A percentile compares a stretch with the other conserved stretches of the same genome.
Conservation (phyloP, 2,329 filamentous ascomycete species). For the Drechslerella stenobrocha region DNA sequence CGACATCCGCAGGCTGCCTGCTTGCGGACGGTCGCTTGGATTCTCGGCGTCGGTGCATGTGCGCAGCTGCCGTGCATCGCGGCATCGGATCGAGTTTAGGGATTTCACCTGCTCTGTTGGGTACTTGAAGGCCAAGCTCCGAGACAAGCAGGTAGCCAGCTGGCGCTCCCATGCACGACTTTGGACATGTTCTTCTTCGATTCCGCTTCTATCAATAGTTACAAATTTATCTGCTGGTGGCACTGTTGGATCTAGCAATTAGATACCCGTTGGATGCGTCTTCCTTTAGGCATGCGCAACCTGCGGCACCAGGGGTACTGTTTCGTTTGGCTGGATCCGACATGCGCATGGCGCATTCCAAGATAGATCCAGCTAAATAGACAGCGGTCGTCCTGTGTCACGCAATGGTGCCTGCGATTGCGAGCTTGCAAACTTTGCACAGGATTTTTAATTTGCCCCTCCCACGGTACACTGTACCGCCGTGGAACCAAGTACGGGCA, state of each 20-base stretch:
- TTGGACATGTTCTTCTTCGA: too few relatives aligned
- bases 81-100: background rate
- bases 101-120: background rate
- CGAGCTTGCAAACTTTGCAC: conserved; percentile 14
- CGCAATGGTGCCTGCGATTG: conserved; percentile 48
- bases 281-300: too few relatives aligned
- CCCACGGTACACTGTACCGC: background rate
- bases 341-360: background rate
- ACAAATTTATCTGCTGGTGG: too few relatives aligned
- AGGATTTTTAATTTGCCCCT: background rate
- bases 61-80: background rate
- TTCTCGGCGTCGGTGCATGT: background rate
- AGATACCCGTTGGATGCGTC: too few relatives aligned
- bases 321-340: background rate
- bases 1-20: conserved; percentile 39
- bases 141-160: background rate
- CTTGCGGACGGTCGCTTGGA: conserved; percentile 13
- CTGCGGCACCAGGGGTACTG: too few relatives aligned
- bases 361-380: background rate
- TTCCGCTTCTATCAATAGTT: too few relatives aligned
- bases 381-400: conserved; percentile 35
- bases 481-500: too few relatives aligned
- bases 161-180: too few relatives aligned
- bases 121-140: conserved; percentile 1
- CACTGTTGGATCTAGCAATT: too few relatives aligned